A percentile compares a stretch with the other conserved stretches of the same genome.
phyloP scores from a whole-genome alignment of 371 early-diverging fungal species.

The Haplosporangium sp. region DNA sequence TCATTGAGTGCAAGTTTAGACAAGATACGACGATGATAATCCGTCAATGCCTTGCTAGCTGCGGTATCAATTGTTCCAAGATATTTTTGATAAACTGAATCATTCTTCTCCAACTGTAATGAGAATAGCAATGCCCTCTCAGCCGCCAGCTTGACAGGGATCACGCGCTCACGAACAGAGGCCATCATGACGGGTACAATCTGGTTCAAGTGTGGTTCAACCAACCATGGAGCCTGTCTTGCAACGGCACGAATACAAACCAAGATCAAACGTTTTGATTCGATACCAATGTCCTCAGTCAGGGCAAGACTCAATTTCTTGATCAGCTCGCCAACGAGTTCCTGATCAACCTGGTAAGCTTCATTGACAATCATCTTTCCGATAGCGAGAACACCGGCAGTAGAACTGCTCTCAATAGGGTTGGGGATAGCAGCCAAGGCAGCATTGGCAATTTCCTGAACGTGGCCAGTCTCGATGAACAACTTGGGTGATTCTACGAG shows the following conservation, averaged over 20 bases:
- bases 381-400: conserved; percentile 62
- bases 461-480: conserved; percentile 57
- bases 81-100: conserved; percentile 56
- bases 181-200: conserved; percentile 77
- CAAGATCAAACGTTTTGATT: conserved; percentile 61
- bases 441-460: conserved; percentile 45
- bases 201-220: conserved; percentile 60
- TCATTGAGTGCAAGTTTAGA: conserved; percentile 65
- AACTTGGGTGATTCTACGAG: conserved; percentile 61
- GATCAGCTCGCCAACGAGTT: conserved; percentile 46
- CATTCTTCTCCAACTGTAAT: conserved; percentile 68
- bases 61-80: conserved; percentile 61
- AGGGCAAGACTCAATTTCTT: conserved; percentile 53
- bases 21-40: conserved; percentile 74
- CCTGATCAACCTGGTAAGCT: conserved; percentile 59
- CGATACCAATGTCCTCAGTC: conserved; percentile 51
- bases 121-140: conserved; percentile 81
- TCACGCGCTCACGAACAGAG: conserved; percentile 80
- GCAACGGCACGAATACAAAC: conserved; percentile 59
- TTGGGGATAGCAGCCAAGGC: conserved; percentile 37
- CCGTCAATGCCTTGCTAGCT: conserved; percentile 62
- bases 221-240: conserved; percentile 59
- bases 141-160: conserved; percentile 86
- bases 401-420: conserved; percentile 36
- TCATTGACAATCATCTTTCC: conserved; percentile 62